Evolutionary conservation across 139 green algal genomes (phyloP), one percentile per base, ranked within the genome.

Genomic region (Chlamydomonas eustigma): DNA sequence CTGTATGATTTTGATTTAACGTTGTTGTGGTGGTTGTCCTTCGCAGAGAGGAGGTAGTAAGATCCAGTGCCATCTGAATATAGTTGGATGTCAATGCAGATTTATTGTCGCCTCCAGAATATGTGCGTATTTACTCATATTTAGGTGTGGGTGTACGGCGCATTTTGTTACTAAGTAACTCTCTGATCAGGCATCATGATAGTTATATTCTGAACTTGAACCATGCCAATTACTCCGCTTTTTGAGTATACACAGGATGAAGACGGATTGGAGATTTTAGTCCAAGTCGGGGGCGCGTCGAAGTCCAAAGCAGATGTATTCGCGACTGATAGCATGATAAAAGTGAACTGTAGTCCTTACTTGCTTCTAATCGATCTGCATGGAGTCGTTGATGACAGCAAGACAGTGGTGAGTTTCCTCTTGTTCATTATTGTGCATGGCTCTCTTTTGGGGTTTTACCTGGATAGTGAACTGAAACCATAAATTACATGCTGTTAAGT

Each of bases 331-430:
- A 66, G 69, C 1, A 70, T 91, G 69, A 71, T 92, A 52, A 92
- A 92, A 44, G 69, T 92, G 50, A 91, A 88, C 80, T 82, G 74
- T 2, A 63, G 78, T 35, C 86, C 86, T 0, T 91, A 92, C 79
- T 70, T 92, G 3, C 87, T 92, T 51, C 51, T 88, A 5, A 78
- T 92, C 6, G 88, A 92, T 76, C 75, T 92, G 12, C 50, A 70
- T 1, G 69, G 51, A 2, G 74, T 86, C 1, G 80, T 92, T 5
- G 86, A 91, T 25, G 74, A 86, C 8, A 74, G 64, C 4, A 44
- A 37, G 30, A 86, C 76, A 74, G 71, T 70, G 1, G 87, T 84
- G 8, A 90, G 76, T 30, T 33, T 89, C 24, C 71, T 39, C 1
- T 36, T 51, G 8, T 39, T 25, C 4, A n/a, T n/a, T 58, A 64